These are phyloP conservation scores for Clonostachys rosea DNA, from an alignment of 2,329 filamentous ascomycete genomes.

Conservation along the genomic window DNA sequence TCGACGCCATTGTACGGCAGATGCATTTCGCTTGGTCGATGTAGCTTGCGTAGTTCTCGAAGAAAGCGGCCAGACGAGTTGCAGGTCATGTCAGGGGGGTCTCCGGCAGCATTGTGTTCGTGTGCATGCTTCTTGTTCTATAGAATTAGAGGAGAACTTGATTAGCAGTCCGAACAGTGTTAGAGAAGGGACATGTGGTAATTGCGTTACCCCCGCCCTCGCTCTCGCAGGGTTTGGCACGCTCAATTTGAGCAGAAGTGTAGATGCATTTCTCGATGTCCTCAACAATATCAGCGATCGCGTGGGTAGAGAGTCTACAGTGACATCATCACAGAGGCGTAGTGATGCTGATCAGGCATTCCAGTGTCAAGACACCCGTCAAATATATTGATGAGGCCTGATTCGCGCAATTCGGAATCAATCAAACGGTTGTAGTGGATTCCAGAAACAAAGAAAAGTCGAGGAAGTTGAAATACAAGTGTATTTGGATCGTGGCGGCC, in stretches of 20 bases:
- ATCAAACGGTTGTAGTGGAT: too few species aligned
- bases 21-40: conserved; percentile 15
- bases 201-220: conserved; percentile 7
- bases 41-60: conserved; percentile 14
- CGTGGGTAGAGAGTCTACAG: too few species aligned
- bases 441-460: too few species aligned
- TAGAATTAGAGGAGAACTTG: too few species aligned
- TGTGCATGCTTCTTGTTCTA: conserved; percentile 6
- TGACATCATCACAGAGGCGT: not conserved
- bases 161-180: too few species aligned
- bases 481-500: too few species aligned
- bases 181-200: too few species aligned
- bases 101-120: conserved; percentile 9
- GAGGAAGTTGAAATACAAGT: too few species aligned
- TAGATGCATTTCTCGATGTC: conserved; percentile 14
- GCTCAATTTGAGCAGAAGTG: conserved; percentile 11
- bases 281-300: not conserved
- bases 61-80: conserved; percentile 9
- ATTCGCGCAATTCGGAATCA: too few species aligned
- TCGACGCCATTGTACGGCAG: conserved; percentile 12
- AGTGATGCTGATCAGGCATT: not conserved
- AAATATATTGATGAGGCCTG: not conserved
- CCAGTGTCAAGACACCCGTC: not conserved
- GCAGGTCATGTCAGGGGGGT: conserved; percentile 10
- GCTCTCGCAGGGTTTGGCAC: conserved; percentile 13